phyloP scores from a whole-genome alignment of 1,284 basidiomycete genomes.

The Xerocomus amazonicus region DNA sequence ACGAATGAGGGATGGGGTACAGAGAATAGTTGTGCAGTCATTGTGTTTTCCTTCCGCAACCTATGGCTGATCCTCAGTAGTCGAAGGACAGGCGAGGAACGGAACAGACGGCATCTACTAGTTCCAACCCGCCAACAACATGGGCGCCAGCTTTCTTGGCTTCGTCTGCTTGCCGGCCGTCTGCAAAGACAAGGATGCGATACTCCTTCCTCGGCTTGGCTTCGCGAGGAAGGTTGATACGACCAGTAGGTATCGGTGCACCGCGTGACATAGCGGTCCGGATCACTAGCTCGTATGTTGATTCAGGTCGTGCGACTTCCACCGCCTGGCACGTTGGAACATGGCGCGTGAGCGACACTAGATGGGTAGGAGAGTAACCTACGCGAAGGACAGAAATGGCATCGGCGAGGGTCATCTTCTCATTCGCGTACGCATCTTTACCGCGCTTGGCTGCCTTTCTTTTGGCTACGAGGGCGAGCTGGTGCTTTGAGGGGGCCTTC shows the following conservation, averaged over 20 bases:
- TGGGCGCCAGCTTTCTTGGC: conserved; percentile 81
- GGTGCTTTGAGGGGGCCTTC: conserved; percentile 61
- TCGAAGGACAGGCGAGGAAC: conserved; percentile 1
- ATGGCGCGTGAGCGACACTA: conserved; percentile 3
- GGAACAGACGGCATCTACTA: conserved; percentile 70
- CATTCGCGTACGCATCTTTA: conserved; percentile 49
- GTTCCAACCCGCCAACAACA: conserved; percentile 81
- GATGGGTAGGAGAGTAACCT: conserved; percentile 28
- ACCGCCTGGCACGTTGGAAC: conserved; percentile 52
- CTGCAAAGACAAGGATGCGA: conserved; percentile 84
- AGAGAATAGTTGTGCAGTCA: conserved; percentile 77
- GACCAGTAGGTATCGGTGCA: conserved; percentile 77
- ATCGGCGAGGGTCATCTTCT: conserved; percentile 60
- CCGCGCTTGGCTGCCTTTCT: conserved; percentile 33
- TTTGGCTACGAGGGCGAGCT: conserved; percentile 49
- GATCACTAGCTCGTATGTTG: conserved; percentile 78
- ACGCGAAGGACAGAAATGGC: conserved; percentile 70
- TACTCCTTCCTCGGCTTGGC: conserved; percentile 70
- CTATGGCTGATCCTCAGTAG: conserved; percentile 35
- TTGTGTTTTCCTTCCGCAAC: conserved; percentile 63
- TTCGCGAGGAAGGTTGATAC: conserved; percentile 67
- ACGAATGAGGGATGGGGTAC: conserved; percentile 77
- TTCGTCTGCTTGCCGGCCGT: conserved; percentile 72
- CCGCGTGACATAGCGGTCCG: conserved; percentile 75
- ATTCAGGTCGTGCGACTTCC: conserved; percentile 70